Evolutionary conservation across 257 asterid species (phyloP).

Genomic region (Ilex asprella): DNA sequence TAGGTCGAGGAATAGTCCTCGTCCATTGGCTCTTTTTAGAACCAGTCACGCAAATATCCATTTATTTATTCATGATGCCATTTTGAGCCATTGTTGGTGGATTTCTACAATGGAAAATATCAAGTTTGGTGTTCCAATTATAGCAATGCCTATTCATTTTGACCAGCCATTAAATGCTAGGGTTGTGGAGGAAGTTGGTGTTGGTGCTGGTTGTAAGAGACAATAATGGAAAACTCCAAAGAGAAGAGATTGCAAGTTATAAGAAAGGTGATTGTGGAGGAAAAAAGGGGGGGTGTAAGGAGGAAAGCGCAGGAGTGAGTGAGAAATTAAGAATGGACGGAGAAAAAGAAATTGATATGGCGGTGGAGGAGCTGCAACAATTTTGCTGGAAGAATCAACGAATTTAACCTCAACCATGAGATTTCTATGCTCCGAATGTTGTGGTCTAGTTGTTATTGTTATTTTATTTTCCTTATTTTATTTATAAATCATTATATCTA

Average conservation of each 20-base stretch:
- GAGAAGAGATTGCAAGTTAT: conserved; percentile 40
- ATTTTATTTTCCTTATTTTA: no score
- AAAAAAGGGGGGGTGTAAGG: conserved; percentile 26
- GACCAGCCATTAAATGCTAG: conserved; percentile 65
- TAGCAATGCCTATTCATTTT: conserved; percentile 54
- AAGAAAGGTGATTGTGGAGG: conserved; percentile 31
- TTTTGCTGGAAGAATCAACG: conserved; percentile 16
- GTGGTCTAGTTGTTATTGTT: no score
- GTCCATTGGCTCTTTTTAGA: no score
- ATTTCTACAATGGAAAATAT: conserved; percentile 50
- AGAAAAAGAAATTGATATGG: conserved; percentile 35
- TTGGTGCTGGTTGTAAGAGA: conserved; percentile 48
- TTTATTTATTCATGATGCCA: conserved; percentile 26
- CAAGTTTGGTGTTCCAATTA: conserved; percentile 38
- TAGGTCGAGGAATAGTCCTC: no score
- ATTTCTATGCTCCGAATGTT: no score
- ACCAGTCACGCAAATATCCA: no score
- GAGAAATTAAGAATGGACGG: conserved; percentile 26
- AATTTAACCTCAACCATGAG: no score
- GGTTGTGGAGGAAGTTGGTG: conserved; percentile 35
- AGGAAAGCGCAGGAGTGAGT: conserved; percentile 20
- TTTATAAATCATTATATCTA: no score
- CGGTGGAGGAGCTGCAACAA: conserved; percentile 34
- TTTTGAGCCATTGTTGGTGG: conserved; percentile 72
- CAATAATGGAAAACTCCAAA: conserved; percentile 26